Evolutionary conservation across 495 filamentous ascomycete species (phyloP), one percentile per base, ranked within the genome.

Genomic region (Rostrohypoxylon terebratum): DNA sequence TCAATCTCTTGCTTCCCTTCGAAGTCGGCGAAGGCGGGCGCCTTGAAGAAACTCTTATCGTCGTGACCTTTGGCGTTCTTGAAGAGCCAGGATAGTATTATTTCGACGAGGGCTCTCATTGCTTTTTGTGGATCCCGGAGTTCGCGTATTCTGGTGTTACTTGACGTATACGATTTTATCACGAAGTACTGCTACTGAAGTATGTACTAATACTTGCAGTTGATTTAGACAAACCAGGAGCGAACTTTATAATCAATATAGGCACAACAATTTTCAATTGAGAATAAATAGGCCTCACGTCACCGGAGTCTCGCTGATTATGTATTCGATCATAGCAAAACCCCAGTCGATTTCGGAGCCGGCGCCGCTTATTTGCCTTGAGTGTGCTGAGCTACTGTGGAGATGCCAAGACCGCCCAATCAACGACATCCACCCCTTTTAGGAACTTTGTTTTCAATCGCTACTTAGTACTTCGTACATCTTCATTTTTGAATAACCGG

Each of bases 11-110:
- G 81, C 5, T 79, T 69, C 3, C 55, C 58, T 3, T 82, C 77
- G 53, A 79, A 58, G 9, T 76, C 54, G 6, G 77, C 59, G 63
- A 89, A 88, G 7, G 84, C 80, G 0, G 83, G 76, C 28, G 72
- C 65, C 38, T 78, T 83, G 63, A 75, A 83, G 73, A 88, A 86
- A 40, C 84, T 80, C 50, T 84, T 83, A 38, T 70, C 79, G 61
- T 86, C 82, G 21, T 76, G 84, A 34, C 81, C 83, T 69, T 77
- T 80, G 61, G 74, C 73, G 64, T 73, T 80, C 45, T 73, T 72
- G 38, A 82, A 76, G 11, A 81, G 62, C 68, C 72, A 81, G 60
- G 80, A 72, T 44, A 85, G 38, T 16, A 73, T 66, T 60, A 81
- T 78, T 64, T 86, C 81, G 54, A 86, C 23, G 14, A 78, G 48